These are phyloP conservation scores for Lentinula raphanica DNA, from an alignment of 768 basidiomycete genomes.

Conservation along the genomic window DNA sequence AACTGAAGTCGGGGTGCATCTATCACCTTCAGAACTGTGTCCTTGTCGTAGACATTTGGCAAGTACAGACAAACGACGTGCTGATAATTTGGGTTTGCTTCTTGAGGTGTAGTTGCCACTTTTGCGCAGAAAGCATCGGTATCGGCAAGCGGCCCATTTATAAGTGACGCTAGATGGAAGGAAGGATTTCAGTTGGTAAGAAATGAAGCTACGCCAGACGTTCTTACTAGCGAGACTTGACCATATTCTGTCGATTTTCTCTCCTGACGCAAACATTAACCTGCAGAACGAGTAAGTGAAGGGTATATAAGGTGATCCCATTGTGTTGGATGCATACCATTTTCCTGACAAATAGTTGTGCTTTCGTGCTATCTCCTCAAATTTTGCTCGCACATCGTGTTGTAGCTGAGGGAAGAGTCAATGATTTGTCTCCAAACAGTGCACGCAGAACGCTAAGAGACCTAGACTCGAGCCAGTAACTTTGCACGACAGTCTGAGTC, in stretches of 20 bases:
- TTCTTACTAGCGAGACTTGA: constrained; percentile 51
- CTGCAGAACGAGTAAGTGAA: constrained; percentile 27
- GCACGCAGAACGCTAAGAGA: background rate
- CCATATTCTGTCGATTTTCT: constrained; percentile 65
- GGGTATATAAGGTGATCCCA: background rate
- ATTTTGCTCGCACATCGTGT: constrained; percentile 47
- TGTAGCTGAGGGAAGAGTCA: constrained; percentile 42
- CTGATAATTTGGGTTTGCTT: constrained; percentile 43
- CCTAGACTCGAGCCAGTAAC: no score
- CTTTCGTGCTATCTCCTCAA: constrained; percentile 55
- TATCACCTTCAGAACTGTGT: constrained; percentile 47
- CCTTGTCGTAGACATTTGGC: constrained; percentile 66
- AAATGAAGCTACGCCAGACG: background rate
- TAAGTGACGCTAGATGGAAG: constrained; percentile 47
- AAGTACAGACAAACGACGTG: constrained; percentile 71
- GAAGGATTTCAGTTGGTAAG: background rate
- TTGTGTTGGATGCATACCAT: constrained; percentile 53
- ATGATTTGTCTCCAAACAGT: background rate
- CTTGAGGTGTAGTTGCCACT: constrained; percentile 57
- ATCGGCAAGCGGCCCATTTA: constrained; percentile 54
- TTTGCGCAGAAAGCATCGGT: constrained; percentile 56
- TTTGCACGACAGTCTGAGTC: no score
- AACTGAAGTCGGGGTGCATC: background rate
- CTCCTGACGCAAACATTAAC: constrained; percentile 59
- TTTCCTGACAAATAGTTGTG: constrained; percentile 57